Base-by-base conservation (phyloP, 2,329 filamentous ascomycete species). In the Aspergillus sp. region DNA sequence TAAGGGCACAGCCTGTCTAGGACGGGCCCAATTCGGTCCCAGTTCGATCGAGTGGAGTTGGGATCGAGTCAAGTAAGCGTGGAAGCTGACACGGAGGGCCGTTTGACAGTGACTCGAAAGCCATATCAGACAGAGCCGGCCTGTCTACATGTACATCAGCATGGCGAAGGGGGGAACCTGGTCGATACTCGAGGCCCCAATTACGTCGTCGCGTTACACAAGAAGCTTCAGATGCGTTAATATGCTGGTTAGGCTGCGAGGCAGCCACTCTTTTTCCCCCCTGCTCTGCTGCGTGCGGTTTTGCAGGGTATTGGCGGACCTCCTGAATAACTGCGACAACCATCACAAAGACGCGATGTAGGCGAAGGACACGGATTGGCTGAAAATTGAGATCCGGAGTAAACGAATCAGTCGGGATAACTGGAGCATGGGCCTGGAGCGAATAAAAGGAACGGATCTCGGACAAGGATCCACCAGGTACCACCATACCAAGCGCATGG, bases 21-120 rank as follows among this genome's bases (percentile, higher is more conserved):
- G 52, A 52, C 57, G 39, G 52, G 57, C 45, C 57, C 57, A 57
- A 24, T 42, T 42, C 14, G 16, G 20, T 47, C 46, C 53, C 45
- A 42, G 57, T 54, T 57, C 55, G 51, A 54, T 47, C 46, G 16
- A 51, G 63, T 63, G 63, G 63, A 63, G 63, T 54, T 49, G 55
- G 16, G 52, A 42, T 58, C 60, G 58, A 58, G 57, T 55, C 59
- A 59, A 57, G 54, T 56, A 65, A 47, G 59, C 51, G 61, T 60
- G 55, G 60, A 61, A 63, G 61, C 61, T 60, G 54, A 56, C 61
- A 63, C 63, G 53, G 58, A 63, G 56, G 61, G 54, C 58, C 56
- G 52, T 61, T 61, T 63, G 56, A 51, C 49, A 55, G 46, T 49
- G 47, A 32, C 32, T 42, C 36, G 36, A 31, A 47, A 49, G 16